These are phyloP conservation scores for Marchantia paleacea DNA, from an alignment of 225 moss, liverwort and hornwort species.

Conservation along the genomic window DNA sequence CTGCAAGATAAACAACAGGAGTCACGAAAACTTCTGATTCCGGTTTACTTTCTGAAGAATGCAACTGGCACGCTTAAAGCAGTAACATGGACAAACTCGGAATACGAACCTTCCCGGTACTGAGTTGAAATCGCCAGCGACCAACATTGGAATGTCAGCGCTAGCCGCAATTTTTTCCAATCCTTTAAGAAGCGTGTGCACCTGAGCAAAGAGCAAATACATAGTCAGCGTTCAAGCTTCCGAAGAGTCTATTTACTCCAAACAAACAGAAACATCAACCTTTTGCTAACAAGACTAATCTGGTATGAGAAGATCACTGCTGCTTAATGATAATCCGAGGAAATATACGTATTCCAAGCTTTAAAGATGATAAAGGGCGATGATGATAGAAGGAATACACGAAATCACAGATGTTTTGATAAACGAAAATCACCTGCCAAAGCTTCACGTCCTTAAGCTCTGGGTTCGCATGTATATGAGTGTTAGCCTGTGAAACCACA, in stretches of 20 bases:
- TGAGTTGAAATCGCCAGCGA: conserved; percentile 96
- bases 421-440: conserved; percentile 65
- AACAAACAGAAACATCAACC: neutral
- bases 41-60: too few relatives aligned
- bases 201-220: conserved; percentile 38
- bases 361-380: too few relatives aligned
- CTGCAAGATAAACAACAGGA: conserved; percentile 37
- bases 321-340: neutral
- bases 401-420: neutral
- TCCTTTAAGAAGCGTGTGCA: conserved; percentile 88
- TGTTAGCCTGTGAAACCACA: conserved; percentile 65
- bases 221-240: neutral
- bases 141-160: conserved; percentile 97
- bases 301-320: neutral
- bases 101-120: conserved; percentile 76
- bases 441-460: conserved; percentile 98
- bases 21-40: neutral
- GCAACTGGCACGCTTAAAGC: too few relatives aligned
- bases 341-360: neutral
- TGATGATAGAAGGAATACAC: neutral
- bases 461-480: conserved; percentile 92
- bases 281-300: neutral
- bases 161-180: conserved; percentile 98
- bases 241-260: neutral
- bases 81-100: neutral